Evolutionary conservation across 192 early-diverging fungal species (phyloP), one percentile per base, ranked within the genome.

Genomic region (Coemansia sp.): DNA sequence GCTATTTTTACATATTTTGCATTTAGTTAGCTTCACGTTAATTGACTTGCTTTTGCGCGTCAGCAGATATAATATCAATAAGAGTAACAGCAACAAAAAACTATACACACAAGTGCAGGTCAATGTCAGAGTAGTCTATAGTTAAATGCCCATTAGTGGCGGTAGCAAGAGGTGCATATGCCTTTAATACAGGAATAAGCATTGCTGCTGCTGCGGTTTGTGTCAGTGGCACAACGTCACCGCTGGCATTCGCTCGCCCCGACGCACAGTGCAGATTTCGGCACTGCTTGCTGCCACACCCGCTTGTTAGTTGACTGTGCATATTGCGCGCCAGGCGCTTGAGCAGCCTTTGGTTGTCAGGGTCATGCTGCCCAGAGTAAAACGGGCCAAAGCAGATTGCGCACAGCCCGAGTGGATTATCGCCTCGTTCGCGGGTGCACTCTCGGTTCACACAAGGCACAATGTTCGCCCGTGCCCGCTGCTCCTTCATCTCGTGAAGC

Each of bases 321-420:
- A 93, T 85, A 41, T 82, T 75, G 9, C 82, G 76, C 23, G 90
- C 85, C 37, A 94, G 71, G 43, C 90, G 85, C 61, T 88, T 87
- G 9, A 89, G 68, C 31, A 94, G 77, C 74, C 91, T 93, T 41
- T 85, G 74, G 73, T 92, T 75, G 17, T 75, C 83, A 14, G 90
- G 92, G 53, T 97, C 95, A 48, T 89, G 86, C 14, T 85, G 75
- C 21, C 91, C 78, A 3, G 85, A 74, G 85, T 91, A 97, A 55
- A 91, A 92, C 0, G 91, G 93, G 2, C 87, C 87, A 82, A 91
- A 95, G 63, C 95, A 97, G 23, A 76, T 66, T 26, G 81, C 68
- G 67, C 94, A 97, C 55, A 94, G 69, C 0, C 83, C 82, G 3
- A 93, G 64, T 0, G 71, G 66, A 54, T 88, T 94, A 71, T 27